A percentile compares a stretch with the other conserved stretches of the same genome.
Conservation (phyloP, 192 early-diverging fungal genomes). For the Mortierella alpina region DNA sequence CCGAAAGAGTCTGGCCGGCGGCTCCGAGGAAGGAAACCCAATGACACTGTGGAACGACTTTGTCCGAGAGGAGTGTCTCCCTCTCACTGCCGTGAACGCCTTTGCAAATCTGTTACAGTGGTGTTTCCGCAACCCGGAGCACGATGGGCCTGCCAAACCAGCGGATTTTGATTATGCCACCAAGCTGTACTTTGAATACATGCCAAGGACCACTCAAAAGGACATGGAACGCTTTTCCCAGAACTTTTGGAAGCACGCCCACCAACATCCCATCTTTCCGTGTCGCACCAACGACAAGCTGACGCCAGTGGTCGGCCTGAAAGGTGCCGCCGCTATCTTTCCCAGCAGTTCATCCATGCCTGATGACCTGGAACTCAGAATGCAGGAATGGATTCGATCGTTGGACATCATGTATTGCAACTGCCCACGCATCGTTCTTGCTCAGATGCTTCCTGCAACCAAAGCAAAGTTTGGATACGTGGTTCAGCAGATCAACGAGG, state of each 20-base stretch:
- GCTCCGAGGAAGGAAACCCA: not conserved
- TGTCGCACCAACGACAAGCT: not conserved
- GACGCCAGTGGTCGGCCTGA: not conserved
- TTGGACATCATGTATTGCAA: not conserved
- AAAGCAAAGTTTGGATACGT: too few species aligned
- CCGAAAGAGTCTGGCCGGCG: constrained; percentile 24
- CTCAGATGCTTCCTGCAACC: too few species aligned
- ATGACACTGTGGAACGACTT: constrained; percentile 14
- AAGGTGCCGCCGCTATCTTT: not conserved
- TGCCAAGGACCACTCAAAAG: not conserved
- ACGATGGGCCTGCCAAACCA: not conserved
- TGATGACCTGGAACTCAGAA: not conserved
- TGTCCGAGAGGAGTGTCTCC: constrained; percentile 3
- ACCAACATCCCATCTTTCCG: constrained; percentile 5
- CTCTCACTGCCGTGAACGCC: not conserved
- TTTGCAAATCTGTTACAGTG: not conserved
- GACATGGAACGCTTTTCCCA: not conserved
- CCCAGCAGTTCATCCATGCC: not conserved
- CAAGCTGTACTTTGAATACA: not conserved
- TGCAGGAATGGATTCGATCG: not conserved
- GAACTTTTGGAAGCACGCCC: not conserved
- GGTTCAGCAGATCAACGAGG: not conserved
- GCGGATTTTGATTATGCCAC: not conserved
- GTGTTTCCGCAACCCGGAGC: not conserved
- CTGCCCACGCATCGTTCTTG: not conserved